Conservation (phyloP, 2,329 filamentous ascomycete genomes). For the Cordyceps militaris region DNA sequence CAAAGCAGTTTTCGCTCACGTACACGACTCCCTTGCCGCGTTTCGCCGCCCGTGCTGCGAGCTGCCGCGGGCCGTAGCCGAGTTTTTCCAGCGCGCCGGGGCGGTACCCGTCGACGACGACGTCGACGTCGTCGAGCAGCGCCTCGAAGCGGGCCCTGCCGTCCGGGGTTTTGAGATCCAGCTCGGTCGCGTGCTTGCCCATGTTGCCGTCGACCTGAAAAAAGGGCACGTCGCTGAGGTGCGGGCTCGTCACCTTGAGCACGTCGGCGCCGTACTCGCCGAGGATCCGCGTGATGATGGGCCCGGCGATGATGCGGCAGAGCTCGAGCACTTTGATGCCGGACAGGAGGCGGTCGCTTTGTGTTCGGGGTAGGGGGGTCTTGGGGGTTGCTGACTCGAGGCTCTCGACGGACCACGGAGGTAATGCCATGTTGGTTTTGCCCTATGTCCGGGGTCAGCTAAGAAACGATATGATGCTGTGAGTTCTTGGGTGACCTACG, state of each 20-base stretch:
- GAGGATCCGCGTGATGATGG: constrained; percentile 62
- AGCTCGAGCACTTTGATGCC: constrained; percentile 69
- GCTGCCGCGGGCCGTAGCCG: constrained; percentile 52
- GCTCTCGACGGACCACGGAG: constrained; percentile 43
- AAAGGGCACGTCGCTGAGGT: constrained; percentile 63
- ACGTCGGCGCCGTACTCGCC: constrained; percentile 72
- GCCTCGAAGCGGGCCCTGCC: constrained; percentile 50
- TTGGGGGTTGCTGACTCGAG: constrained; percentile 45
- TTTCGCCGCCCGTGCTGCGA: constrained; percentile 44
- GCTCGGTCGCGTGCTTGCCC: constrained; percentile 59
- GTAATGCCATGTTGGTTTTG: constrained; percentile 30
- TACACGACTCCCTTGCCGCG: constrained; percentile 59
- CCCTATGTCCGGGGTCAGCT: constrained; percentile 31
- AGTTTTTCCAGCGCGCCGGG: constrained; percentile 57
- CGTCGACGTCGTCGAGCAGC: constrained; percentile 55
- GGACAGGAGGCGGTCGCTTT: constrained; percentile 32
- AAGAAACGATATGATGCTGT: constrained; percentile 17
- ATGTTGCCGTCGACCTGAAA: constrained; percentile 68
- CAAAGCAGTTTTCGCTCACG: constrained; percentile 66
- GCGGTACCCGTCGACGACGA: constrained; percentile 61
- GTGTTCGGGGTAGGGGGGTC: constrained; percentile 27
- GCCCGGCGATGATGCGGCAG: constrained; percentile 68
- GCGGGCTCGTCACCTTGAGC: constrained; percentile 61
- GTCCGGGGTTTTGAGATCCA: constrained; percentile 51
- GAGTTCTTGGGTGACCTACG: constrained; percentile 19